A percentile compares a stretch with the other conserved stretches of the same genome.
These are phyloP conservation scores for Bothriochloa decipiens DNA, from an alignment of 176 grass and related monocot genomes.

Conservation along the genomic window DNA sequence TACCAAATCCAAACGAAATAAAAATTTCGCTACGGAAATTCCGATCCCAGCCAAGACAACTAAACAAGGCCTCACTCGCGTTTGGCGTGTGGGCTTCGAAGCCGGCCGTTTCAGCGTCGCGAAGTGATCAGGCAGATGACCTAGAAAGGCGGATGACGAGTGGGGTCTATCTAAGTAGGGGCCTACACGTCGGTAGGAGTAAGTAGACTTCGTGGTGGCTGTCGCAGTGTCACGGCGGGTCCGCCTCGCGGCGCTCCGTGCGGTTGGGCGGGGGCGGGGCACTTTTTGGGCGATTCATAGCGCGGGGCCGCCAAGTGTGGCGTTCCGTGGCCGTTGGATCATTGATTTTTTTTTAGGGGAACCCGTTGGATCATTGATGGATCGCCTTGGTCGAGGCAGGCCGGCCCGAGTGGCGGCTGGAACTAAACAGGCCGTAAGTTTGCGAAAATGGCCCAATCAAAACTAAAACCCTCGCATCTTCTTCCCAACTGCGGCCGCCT, in stretches of 20 bases:
- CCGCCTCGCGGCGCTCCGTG: constrained; percentile 1
- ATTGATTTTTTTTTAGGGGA: no score
- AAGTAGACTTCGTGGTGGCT: neutral
- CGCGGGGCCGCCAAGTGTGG: neutral
- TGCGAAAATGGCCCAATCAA: neutral
- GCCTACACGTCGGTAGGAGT: neutral
- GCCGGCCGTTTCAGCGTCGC: neutral
- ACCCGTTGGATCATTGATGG: constrained; percentile 5
- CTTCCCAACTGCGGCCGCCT: neutral
- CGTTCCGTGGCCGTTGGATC: constrained; percentile 25
- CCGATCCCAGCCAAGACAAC: no score
- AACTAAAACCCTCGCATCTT: neutral
- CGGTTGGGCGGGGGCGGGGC: neutral
- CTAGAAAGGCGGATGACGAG: neutral
- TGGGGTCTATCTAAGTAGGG: neutral
- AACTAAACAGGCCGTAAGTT: neutral
- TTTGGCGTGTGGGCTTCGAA: constrained; percentile 30
- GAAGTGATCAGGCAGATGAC: neutral
- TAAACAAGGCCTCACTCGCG: no score
- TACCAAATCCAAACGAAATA: no score
- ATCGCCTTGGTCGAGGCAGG: neutral
- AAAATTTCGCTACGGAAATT: no score
- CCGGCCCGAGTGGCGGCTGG: neutral
- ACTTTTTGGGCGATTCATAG: constrained; percentile 20
- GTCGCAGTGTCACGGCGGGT: neutral